Conservation (phyloP, 768 basidiomycete species). For the Auriscalpium vulgare region DNA sequence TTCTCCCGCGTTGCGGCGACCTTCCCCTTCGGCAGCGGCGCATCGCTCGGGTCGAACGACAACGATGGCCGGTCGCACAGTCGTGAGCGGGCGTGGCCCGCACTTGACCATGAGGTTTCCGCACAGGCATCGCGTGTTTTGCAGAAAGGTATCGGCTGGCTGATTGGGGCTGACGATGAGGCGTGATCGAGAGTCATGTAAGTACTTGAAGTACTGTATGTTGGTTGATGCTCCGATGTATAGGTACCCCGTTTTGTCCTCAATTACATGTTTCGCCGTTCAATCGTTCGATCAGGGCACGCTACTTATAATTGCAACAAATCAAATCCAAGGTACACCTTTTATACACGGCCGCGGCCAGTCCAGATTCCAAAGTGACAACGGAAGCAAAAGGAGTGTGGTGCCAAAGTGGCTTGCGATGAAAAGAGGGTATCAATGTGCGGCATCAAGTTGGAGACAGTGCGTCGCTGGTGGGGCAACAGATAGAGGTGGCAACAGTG, state of each 20-base stretch:
- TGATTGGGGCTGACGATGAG: slow-evolving; percentile 76
- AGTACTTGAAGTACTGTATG: no score
- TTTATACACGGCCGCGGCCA: not conserved
- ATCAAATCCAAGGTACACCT: not conserved
- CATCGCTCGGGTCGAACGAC: slow-evolving; percentile 25
- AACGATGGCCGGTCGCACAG: slow-evolving; percentile 31
- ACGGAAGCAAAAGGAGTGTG: not conserved
- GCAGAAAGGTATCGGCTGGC: slow-evolving; percentile 91
- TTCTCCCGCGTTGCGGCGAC: slow-evolving; percentile 70
- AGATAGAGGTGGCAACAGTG: not conserved
- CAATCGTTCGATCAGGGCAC: not conserved
- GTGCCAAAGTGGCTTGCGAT: not conserved
- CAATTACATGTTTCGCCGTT: not conserved
- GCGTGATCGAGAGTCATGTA: not conserved
- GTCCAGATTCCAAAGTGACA: not conserved
- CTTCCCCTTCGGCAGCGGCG: slow-evolving; percentile 58
- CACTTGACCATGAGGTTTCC: slow-evolving; percentile 49
- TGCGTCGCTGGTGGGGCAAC: not conserved
- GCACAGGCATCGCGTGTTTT: slow-evolving; percentile 71
- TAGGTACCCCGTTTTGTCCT: not conserved
- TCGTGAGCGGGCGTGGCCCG: slow-evolving; percentile 23
- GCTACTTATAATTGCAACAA: not conserved
- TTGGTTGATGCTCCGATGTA: no score
- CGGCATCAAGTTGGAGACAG: not conserved
- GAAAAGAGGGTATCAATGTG: not conserved